A percentile compares a stretch with the other conserved stretches of the same genome.
phyloP scores from a whole-genome alignment of 2,329 filamentous ascomycete genomes.

The Paraphaeosphaeria sporulosa region DNA sequence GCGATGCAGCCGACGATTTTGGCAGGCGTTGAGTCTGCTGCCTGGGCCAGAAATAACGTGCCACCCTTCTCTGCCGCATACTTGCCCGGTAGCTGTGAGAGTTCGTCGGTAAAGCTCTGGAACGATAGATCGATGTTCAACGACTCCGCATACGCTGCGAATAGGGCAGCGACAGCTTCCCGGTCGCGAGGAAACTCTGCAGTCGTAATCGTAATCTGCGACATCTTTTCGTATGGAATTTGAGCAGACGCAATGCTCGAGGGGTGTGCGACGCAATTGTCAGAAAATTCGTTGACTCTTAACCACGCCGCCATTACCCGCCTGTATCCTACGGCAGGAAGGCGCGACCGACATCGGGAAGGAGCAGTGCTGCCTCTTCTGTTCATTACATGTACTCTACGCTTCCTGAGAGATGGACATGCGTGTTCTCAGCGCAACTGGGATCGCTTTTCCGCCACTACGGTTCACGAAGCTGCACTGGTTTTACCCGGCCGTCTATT shows the following conservation, averaged over 20 bases:
- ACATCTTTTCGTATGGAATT: background rate
- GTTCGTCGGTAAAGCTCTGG: slow-evolving; percentile 63
- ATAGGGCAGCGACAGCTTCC: slow-evolving; percentile 43
- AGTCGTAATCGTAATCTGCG: slow-evolving; percentile 16
- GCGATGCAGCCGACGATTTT: slow-evolving; percentile 60
- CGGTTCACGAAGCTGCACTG: background rate
- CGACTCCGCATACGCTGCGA: slow-evolving; percentile 50
- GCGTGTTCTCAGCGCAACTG: background rate
- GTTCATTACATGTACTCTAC: background rate
- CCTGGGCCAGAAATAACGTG: slow-evolving; percentile 57
- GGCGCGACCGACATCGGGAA: background rate
- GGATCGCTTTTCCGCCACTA: background rate
- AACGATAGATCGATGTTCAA: slow-evolving; percentile 64
- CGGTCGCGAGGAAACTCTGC: slow-evolving; percentile 55
- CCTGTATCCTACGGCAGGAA: background rate
- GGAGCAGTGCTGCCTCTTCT: background rate
- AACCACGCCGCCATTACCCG: background rate
- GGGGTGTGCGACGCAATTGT: background rate
- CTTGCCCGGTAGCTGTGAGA: slow-evolving; percentile 62
- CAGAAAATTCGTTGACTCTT: background rate
- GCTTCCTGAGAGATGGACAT: too few relatives aligned
- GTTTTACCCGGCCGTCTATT: slow-evolving; percentile 6
- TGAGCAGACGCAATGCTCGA: background rate
- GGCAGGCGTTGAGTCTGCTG: slow-evolving; percentile 11
- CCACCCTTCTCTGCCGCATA: slow-evolving; percentile 58